phyloP scores from a whole-genome alignment of 768 basidiomycete genomes.

The Mycena rebaudengoi region DNA sequence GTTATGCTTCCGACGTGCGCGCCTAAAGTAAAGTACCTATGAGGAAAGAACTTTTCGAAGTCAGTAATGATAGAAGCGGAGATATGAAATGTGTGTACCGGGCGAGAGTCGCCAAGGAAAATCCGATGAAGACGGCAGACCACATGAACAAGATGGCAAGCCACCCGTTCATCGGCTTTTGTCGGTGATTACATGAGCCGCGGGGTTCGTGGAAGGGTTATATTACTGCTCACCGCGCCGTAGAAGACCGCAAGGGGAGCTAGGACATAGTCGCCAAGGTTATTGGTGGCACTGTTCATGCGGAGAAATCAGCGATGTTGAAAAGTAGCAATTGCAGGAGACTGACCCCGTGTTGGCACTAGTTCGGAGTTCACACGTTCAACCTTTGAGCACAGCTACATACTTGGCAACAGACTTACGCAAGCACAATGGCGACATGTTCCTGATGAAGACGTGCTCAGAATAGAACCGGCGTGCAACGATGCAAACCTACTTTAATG shows the following conservation, averaged over 20 bases:
- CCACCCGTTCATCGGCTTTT: constrained; percentile 36
- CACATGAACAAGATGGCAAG: constrained; percentile 37
- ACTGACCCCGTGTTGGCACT: constrained; percentile 36
- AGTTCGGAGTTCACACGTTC: background rate
- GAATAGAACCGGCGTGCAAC: background rate
- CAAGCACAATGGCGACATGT: constrained; percentile 35
- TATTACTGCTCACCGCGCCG: constrained; percentile 5
- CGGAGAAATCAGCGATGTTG: too few relatives aligned
- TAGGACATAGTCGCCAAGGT: constrained; percentile 35
- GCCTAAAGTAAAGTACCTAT: too few relatives aligned
- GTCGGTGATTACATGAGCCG: background rate
- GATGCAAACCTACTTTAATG: constrained; percentile 21
- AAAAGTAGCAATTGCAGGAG: too few relatives aligned
- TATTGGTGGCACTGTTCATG: constrained; percentile 33
- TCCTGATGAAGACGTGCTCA: constrained; percentile 10
- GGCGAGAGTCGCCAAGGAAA: constrained; percentile 32
- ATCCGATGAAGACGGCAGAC: constrained; percentile 30
- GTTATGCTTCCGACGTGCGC: too few relatives aligned
- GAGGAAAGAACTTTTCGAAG: too few relatives aligned
- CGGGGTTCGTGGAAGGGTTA: background rate
- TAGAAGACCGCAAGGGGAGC: constrained; percentile 34
- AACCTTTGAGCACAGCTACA: background rate
- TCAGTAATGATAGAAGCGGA: too few relatives aligned
- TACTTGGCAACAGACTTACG: constrained; percentile 14
- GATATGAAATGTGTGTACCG: constrained; percentile 29